Base-by-base conservation (phyloP, 495 filamentous ascomycete genomes). In the Lophium mytilinum region DNA sequence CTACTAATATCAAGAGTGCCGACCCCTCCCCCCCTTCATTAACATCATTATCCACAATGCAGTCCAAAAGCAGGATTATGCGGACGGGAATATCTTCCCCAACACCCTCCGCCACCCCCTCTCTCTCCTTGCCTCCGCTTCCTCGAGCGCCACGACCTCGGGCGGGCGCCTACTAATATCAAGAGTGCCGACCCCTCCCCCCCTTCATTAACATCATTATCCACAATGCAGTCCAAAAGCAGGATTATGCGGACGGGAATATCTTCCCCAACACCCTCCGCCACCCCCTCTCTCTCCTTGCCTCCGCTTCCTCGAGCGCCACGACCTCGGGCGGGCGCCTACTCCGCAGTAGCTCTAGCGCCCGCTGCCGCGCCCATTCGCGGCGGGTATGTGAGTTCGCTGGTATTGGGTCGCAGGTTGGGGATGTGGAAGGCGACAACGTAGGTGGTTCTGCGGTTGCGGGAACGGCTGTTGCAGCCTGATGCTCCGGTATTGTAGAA, bases 291-390 rank as follows among this genome's bases (percentile, higher is more conserved):
- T 33, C 34, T 3, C 15, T 21, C 37, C 15, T 30, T 18, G 53
- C 58, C 17, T 67, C 57, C 24, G 24, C 24, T 11, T 57, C 59
- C 14, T 64, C 61, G 24, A 9, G 18, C 15, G 30, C 53, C 21
- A 18, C 46, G 14, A 30, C 55, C 10, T n/a, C 30, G 21, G 62
- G 55, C 43, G 37, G 45, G 10, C 42, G 18, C 4, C 35, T 30
- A 18, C 60, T 60, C 11, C 66, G 58, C n/a, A 72, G 56, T 49
- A 72, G 58, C 7, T 58, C 57, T 12, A 70, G 14, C 1, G 69
- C 70, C 24, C 69, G 65, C 50, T 70, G 63, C 8, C 69, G 63
- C 3, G 68, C 70, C 66, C 68, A 69, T 43, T 72, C 70, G 35
- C 68, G 46, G 45, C 69, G 62, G 21, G 24, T 51, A 14, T 9